Evolutionary conservation across 2,329 filamentous ascomycete species (phyloP).

Genomic region (Dendryphion nanum): DNA sequence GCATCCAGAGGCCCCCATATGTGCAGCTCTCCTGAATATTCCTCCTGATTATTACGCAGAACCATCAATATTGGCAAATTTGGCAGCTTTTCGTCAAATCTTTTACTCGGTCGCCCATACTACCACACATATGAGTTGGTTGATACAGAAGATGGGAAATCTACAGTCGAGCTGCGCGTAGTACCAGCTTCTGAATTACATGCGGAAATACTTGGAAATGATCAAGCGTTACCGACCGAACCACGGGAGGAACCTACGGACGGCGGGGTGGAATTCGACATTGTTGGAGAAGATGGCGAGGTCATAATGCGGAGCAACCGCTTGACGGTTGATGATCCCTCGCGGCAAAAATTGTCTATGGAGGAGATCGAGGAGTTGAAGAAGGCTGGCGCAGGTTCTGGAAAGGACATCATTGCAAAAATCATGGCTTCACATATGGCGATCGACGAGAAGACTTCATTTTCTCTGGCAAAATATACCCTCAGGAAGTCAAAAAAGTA

Average conservation of each 20-base stretch:
- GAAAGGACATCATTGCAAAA: conserved; percentile 88
- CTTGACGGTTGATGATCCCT: conserved; percentile 61
- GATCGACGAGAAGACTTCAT: conserved; percentile 90
- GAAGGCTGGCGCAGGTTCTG: conserved; percentile 70
- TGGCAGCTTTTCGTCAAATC: conserved; percentile 83
- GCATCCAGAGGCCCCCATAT: conserved; percentile 14
- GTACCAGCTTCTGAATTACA: conserved; percentile 81
- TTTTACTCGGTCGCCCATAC: conserved; percentile 87
- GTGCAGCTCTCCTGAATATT: no score
- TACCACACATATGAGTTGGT: conserved; percentile 88
- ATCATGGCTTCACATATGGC: conserved; percentile 85
- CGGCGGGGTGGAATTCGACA: conserved; percentile 43
- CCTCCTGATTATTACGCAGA: conserved; percentile 47
- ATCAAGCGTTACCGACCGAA: conserved; percentile 44
- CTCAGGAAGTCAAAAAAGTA: conserved; percentile 93
- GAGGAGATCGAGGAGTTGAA: conserved; percentile 72
- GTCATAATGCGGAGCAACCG: conserved; percentile 61
- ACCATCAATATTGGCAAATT: conserved; percentile 90
- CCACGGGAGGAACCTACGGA: conserved; percentile 31
- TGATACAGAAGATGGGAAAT: conserved; percentile 63
- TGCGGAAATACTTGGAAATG: conserved; percentile 67
- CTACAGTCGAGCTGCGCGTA: conserved; percentile 69
- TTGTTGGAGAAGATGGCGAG: conserved; percentile 48
- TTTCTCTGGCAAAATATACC: conserved; percentile 94
- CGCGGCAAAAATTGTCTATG: conserved; percentile 72